Evolutionary conservation across 2,329 filamentous ascomycete species (phyloP).

Genomic region (Aspergillus ibericus): DNA sequence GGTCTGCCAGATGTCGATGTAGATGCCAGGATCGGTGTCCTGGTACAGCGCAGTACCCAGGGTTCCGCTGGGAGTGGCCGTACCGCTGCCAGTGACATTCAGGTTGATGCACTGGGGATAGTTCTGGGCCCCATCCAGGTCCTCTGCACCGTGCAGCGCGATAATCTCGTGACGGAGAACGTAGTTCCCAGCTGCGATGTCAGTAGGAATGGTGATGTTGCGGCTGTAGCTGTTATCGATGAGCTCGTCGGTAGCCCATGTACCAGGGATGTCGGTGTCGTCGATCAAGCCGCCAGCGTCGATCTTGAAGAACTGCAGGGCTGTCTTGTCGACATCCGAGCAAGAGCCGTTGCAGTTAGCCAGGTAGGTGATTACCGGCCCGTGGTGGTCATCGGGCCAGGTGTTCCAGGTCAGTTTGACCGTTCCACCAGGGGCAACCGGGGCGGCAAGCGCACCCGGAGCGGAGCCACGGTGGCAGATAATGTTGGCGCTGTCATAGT

Average conservation of each 20-base stretch:
- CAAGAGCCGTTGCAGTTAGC: constrained; percentile 58
- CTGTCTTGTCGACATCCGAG: constrained; percentile 50
- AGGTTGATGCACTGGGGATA: constrained; percentile 60
- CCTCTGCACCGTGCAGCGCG: constrained; percentile 46
- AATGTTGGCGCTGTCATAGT: constrained; percentile 49
- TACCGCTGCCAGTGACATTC: constrained; percentile 54
- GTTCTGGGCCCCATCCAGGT: constrained; percentile 48
- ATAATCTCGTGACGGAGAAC: constrained; percentile 55
- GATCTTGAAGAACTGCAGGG: constrained; percentile 63
- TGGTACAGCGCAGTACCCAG: constrained; percentile 56
- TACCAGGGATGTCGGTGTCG: constrained; percentile 41
- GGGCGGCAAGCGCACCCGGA: constrained; percentile 49
- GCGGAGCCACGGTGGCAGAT: constrained; percentile 61
- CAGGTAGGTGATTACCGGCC: constrained; percentile 62
- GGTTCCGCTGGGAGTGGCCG: constrained; percentile 46
- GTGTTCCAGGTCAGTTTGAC: constrained; percentile 60
- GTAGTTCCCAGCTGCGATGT: constrained; percentile 50
- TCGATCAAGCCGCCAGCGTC: constrained; percentile 53
- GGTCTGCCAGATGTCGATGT: constrained; percentile 56
- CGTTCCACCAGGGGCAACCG: constrained; percentile 57
- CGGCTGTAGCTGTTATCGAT: constrained; percentile 50
- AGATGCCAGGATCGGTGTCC: constrained; percentile 54
- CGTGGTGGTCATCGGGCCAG: constrained; percentile 63
- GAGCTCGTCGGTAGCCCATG: constrained; percentile 56
- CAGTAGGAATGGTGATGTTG: constrained; percentile 46